A percentile compares a stretch with the other conserved stretches of the same genome.
Evolutionary conservation across 768 basidiomycete species (phyloP).

Genomic region (Pleurotus cornucopiae): DNA sequence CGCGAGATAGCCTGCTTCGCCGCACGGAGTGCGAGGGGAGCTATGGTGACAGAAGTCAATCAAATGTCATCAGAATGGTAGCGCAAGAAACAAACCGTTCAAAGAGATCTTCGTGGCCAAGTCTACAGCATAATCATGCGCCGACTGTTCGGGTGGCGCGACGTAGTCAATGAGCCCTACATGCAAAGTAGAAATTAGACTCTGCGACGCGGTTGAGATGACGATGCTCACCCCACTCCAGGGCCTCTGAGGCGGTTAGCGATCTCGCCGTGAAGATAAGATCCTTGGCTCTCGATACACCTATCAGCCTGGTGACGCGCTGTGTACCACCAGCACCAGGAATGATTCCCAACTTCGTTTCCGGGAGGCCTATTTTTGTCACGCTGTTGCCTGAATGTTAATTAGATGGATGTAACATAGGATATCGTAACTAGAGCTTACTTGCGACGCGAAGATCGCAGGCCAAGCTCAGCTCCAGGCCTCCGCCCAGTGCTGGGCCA

Average conservation of each 20-base stretch:
- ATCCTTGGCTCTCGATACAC: conserved; percentile 78
- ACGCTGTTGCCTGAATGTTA: conserved; percentile 48
- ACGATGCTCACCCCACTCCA: conserved; percentile 56
- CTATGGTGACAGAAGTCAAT: conserved; percentile 29
- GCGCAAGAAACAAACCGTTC: conserved; percentile 43
- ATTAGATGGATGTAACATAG: not conserved
- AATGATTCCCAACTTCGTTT: conserved; percentile 75
- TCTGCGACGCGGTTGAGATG: not conserved
- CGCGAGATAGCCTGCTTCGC: conserved; percentile 84
- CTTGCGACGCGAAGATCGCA: conserved; percentile 91
- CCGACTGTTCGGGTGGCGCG: conserved; percentile 53
- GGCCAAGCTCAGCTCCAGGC: conserved; percentile 80
- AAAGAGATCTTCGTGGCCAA: conserved; percentile 65
- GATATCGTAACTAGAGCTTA: conserved; percentile 20
- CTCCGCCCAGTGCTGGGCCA: conserved; percentile 91
- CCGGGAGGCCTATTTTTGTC: conserved; percentile 85
- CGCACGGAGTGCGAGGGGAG: conserved; percentile 82
- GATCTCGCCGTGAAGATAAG: conserved; percentile 79
- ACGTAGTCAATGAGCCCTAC: conserved; percentile 83
- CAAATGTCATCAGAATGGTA: too few relatives aligned
- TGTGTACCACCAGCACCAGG: conserved; percentile 92
- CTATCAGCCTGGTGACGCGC: conserved; percentile 71
- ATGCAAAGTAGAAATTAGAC: conserved; percentile 10
- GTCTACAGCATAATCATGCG: conserved; percentile 64
- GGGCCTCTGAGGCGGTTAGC: conserved; percentile 63